phyloP scores from a whole-genome alignment of 2,329 filamentous ascomycete genomes.

The Tolypocladium amazonense region DNA sequence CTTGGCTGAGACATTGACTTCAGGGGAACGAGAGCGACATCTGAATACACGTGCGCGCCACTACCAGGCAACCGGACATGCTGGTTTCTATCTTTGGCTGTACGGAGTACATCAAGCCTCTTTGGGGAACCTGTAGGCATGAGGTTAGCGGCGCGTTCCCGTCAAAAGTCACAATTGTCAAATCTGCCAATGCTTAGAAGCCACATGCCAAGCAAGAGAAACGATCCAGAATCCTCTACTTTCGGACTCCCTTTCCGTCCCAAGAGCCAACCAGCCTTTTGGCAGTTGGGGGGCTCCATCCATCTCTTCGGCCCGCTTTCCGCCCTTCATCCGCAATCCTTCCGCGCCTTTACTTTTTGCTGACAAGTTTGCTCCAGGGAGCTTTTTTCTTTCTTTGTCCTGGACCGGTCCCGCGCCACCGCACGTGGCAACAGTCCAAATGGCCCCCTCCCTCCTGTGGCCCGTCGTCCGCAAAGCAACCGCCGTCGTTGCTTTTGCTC shows the following conservation, averaged over 20 bases:
- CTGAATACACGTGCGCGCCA: neutral
- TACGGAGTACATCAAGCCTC: neutral
- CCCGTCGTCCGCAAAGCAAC: neutral
- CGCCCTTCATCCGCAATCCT: neutral
- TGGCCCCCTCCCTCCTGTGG: neutral
- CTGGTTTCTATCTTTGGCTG: neutral
- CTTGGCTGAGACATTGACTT: constrained; percentile 3
- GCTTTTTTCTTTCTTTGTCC: neutral
- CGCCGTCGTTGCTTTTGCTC: neutral
- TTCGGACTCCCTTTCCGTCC: neutral
- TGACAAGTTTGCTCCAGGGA: neutral
- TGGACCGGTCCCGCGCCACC: neutral
- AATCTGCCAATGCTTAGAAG: neutral
- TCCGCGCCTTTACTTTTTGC: neutral
- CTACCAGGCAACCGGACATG: neutral
- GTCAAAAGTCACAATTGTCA: neutral
- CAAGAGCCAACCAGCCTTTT: neutral
- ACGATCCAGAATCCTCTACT: neutral
- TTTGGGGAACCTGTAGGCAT: neutral
- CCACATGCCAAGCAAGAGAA: neutral
- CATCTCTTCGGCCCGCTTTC: neutral
- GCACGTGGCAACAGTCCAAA: neutral
- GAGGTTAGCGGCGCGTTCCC: neutral
- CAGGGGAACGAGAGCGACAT: neutral
- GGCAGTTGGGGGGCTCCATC: neutral